Base-by-base conservation (phyloP, 495 filamentous ascomycete genomes). In the Pseudomonodictys pantanalensis region DNA sequence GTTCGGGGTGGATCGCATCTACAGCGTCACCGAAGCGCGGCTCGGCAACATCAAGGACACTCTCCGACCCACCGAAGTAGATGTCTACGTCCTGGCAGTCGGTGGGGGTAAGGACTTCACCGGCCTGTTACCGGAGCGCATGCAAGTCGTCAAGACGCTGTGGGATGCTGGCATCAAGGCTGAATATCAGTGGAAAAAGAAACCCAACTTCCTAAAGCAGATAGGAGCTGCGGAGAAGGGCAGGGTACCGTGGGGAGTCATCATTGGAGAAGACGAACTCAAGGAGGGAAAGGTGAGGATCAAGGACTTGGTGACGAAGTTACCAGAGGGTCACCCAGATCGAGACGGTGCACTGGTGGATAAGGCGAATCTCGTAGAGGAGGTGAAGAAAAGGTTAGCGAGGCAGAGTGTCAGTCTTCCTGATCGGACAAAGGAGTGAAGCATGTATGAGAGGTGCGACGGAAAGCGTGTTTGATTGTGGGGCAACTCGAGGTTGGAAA, bases 1-100 rank as follows among this genome's bases (percentile, higher is more conserved):
- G 10, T 96, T 97, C 71, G 92, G 92, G 50, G 88, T 96, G 18
- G 92, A 97, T 73, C 86, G 92, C 49, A 97, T 97, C 66, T 96
- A 95, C 75, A 89, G 87, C 45, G 89, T 97, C 73, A 90, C 83
- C 32, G 90, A 92, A 73, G 85, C 88, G 9, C 81, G 84, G n/a
- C 79, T 86, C 71, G 83, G 87, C 50, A 69, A 68, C 45, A 71
- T 53, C 23, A 61, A 72, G 23, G 64, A 69, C 12, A 70, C 86
- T 38, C 83, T n/a, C n/a, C n/a, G 86, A 46, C 79, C 73, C 48
- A 91, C 84, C 62, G 89, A 96, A 71, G 84, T 90, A 1, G 89
- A 95, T 69, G 89, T 88, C 49, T 95, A 81, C 73, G 85, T 97
- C 62, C 96, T 97, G 89, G 90, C 90, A 0, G 90, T 96, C 68